Evolutionary conservation across 2,329 filamentous ascomycete genomes (phyloP).

Genomic region (Cercospora sesami): DNA sequence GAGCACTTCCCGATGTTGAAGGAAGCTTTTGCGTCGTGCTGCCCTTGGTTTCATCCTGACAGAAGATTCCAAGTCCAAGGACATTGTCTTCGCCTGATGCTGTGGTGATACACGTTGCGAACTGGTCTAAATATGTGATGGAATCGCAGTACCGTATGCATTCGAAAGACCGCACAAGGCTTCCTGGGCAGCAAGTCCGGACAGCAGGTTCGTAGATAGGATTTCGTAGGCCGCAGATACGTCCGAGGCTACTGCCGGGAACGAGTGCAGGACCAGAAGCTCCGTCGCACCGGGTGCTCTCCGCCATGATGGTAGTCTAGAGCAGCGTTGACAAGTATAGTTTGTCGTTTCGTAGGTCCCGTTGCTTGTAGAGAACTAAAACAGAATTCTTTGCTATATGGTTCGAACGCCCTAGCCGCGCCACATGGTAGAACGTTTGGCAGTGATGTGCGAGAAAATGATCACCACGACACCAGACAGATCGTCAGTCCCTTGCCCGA

Average conservation of each 20-base stretch:
- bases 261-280: neutral
- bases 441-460: too few species aligned
- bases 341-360: too few species aligned
- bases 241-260: neutral
- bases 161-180: neutral
- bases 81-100: neutral
- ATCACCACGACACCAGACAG: too few species aligned
- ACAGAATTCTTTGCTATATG: too few species aligned
- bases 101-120: neutral
- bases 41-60: neutral
- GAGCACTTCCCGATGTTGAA: neutral
- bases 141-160: neutral
- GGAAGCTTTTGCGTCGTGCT: neutral
- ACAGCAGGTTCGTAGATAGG: neutral
- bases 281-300: neutral
- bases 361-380: too few species aligned
- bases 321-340: neutral
- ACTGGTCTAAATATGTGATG: neutral
- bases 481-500: too few species aligned
- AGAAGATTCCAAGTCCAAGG: neutral
- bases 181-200: neutral
- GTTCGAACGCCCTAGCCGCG: too few species aligned
- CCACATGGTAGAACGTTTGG: too few species aligned
- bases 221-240: neutral
- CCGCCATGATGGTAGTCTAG: neutral